A percentile compares a stretch with the other conserved stretches of the same genome.
phyloP scores from a whole-genome alignment of 805 yeast genomes.

The Hanseniaspora occidentalis region DNA sequence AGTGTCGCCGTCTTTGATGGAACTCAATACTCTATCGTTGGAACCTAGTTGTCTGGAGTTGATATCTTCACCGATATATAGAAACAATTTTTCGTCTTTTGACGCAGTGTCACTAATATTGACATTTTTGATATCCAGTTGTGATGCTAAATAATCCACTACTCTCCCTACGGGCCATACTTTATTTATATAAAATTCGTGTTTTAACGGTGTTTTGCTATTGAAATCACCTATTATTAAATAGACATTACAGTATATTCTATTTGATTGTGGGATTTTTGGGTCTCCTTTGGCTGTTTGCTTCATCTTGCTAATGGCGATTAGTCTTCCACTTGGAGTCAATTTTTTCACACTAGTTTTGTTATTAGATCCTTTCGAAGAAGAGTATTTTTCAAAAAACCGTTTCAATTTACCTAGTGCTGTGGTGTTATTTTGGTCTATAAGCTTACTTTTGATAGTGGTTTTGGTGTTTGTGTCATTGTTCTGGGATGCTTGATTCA shows the following conservation, averaged over 20 bases:
- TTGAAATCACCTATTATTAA: slow-evolving; percentile 10
- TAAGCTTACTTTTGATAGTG: slow-evolving; percentile 1
- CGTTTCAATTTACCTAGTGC: slow-evolving; percentile 17
- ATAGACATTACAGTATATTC: slow-evolving; percentile 18
- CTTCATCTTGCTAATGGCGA: slow-evolving; percentile 12
- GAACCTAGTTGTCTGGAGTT: slow-evolving; percentile 3
- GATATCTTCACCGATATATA: slow-evolving; percentile 12
- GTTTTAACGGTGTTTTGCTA: slow-evolving; percentile 7
- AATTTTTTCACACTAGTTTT: slow-evolving; percentile 2
- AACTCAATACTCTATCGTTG: slow-evolving; percentile 13
- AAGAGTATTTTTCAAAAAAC: slow-evolving; percentile 14
- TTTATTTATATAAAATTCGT: slow-evolving; percentile 17
- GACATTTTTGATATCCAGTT: slow-evolving; percentile 14
- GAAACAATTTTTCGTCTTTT: slow-evolving; percentile 15
- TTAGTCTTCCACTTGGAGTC: slow-evolving; percentile 10
- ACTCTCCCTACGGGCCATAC: slow-evolving; percentile 24
- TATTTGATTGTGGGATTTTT: slow-evolving; percentile 16
- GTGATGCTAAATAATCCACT: slow-evolving; percentile 19
- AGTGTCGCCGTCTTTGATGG: slow-evolving; percentile 14
- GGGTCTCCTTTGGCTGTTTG: slow-evolving; percentile 18
- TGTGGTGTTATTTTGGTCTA: slow-evolving; percentile 7
- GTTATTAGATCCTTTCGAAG: slow-evolving; percentile 1
- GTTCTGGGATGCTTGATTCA: slow-evolving; percentile 7
- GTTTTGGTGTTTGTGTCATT: neutral
- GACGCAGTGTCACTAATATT: slow-evolving; percentile 11